Base-by-base conservation (phyloP, 139 green algal genomes). In the Trebouxia sp. region DNA sequence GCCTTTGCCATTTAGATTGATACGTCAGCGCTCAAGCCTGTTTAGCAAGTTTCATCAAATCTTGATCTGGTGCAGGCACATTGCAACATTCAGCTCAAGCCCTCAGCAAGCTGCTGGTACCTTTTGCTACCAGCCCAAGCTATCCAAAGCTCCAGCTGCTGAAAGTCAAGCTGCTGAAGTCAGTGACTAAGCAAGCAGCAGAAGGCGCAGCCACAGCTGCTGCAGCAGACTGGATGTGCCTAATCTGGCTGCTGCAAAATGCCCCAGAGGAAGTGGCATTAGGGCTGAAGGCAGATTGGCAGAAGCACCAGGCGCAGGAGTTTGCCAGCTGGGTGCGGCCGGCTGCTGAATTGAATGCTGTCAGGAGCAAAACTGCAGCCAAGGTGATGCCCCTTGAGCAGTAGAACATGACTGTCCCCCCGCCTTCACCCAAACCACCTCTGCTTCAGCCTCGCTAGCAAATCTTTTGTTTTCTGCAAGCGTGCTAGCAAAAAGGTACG, bases 311-410 rank as follows among this genome's bases (percentile, higher is more conserved):
- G 32, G 32, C 43, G 62, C 62, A 43, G 32, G 62, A 72, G 10
- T 72, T 72, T 41, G 32, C 62, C 6, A 72, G 32, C 2, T 72
- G 62, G 62, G 62, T 72, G 15, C 62, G 62, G 3, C 32, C 62
- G 0, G 62, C 62, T 26, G 32, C 32, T 45, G 62, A 72, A 35
- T 35, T 72, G 11, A 72, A 17, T 37, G 20, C 32, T n/a, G 35
- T 30, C 62, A 72, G 62, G 15, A 72, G 62, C 62, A 72, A 72
- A 3, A n/a, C 62, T 72, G 62, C 62, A 42, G 62, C 62, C 62
- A 72, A 72, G 62, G 62, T 72, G 32, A n/a, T n/a, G n/a, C n/a
- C n/a, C n/a, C n/a, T n/a, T n/a, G n/a, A n/a, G n/a, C n/a, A n/a
- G n/a, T n/a, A n/a, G n/a, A n/a, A n/a, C n/a, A n/a, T n/a, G n/a